Percentiles rank a stretch among this genome's conserved stretches.
Evolutionary conservation across 306 rosid species (phyloP).

Genomic region (Fagus sylvatica): DNA sequence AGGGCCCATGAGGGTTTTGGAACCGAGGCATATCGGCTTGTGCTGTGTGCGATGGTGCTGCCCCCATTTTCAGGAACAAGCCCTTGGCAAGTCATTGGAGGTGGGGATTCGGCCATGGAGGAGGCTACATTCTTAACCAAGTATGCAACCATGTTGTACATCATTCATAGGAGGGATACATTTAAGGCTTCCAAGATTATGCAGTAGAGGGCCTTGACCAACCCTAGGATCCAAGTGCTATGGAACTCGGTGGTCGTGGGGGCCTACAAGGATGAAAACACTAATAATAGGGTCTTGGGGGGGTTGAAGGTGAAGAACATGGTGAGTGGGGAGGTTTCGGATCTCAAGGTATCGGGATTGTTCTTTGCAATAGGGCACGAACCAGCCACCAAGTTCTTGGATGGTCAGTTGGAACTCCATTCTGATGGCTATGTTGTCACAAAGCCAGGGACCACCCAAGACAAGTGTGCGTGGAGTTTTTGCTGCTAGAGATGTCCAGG

Average conservation of each 20-base stretch:
- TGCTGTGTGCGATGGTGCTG: conserved; percentile 89
- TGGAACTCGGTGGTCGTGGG: conserved; percentile 70
- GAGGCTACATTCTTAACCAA: conserved; percentile 87
- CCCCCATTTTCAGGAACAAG: conserved; percentile 73
- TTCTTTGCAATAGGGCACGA: conserved; percentile 91
- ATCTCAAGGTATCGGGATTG: conserved; percentile 69
- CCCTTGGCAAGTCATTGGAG: conserved; percentile 79
- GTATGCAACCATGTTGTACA: conserved; percentile 67
- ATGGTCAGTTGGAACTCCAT: conserved; percentile 65
- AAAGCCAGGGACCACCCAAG: conserved; percentile 57
- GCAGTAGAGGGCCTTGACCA: conserved; percentile 65
- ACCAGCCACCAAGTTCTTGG: conserved; percentile 79
- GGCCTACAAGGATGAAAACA: conserved; percentile 51
- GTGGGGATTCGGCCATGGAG: conserved; percentile 93
- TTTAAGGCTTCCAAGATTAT: conserved; percentile 83
- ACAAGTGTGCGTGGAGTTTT: conserved; percentile 81
- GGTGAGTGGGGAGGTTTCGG: conserved; percentile 50
- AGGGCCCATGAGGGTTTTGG: conserved; percentile 70
- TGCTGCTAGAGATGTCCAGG: conserved; percentile 93
- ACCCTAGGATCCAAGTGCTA: conserved; percentile 61
- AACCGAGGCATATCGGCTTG: conserved; percentile 83
- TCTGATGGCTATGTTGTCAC: conserved; percentile 71
- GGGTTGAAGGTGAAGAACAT: conserved; percentile 71
- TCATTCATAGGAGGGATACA: conserved; percentile 69
- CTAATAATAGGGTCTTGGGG: conserved; percentile 40